These are phyloP conservation scores for Suillus bovinus DNA, from an alignment of 768 basidiomycete species.

Conservation along the genomic window DNA sequence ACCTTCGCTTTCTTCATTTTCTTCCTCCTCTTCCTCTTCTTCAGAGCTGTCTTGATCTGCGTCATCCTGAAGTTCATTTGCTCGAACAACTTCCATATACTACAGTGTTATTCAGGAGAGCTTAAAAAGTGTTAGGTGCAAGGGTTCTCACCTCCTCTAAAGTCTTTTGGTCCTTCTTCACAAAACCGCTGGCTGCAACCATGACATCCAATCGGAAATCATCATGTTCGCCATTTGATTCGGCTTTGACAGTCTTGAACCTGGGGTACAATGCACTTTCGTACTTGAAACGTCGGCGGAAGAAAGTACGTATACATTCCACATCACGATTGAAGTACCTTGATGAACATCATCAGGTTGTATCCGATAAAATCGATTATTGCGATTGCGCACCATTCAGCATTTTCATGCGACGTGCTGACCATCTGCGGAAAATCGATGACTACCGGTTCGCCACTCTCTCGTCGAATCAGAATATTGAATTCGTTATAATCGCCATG, in stretches of 20 bases:
- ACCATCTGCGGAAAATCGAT: conserved; percentile 99
- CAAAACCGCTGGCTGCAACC: conserved; percentile 94
- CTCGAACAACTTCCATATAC: conserved; percentile 66
- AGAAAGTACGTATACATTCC: conserved; percentile 92
- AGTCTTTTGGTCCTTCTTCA: conserved; percentile 74
- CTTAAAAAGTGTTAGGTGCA: conserved; percentile 19
- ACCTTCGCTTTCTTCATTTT: conserved; percentile 33
- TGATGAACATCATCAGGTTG: conserved; percentile 10
- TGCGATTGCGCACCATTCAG: conserved; percentile 77
- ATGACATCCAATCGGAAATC: conserved; percentile 82
- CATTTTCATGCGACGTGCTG: conserved; percentile 93
- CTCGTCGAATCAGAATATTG: conserved; percentile 90
- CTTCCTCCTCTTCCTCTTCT: conserved; percentile 39
- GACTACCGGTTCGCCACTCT: conserved; percentile 75
- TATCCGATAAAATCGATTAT: conserved; percentile 14
- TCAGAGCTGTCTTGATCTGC: conserved; percentile 30
- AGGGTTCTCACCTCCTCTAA: conserved; percentile 73
- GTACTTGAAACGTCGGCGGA: conserved; percentile 87
- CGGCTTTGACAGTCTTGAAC: conserved; percentile 52
- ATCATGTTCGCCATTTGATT: conserved; percentile 40
- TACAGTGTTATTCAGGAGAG: conserved; percentile 33
- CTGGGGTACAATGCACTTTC: conserved; percentile 88
- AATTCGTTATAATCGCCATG: conserved; percentile 99
- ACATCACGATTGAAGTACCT: conserved; percentile 99
- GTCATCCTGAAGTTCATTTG: conserved; percentile 34